Conservation (phyloP, 768 basidiomycete genomes). For the Paxillus involutus region DNA sequence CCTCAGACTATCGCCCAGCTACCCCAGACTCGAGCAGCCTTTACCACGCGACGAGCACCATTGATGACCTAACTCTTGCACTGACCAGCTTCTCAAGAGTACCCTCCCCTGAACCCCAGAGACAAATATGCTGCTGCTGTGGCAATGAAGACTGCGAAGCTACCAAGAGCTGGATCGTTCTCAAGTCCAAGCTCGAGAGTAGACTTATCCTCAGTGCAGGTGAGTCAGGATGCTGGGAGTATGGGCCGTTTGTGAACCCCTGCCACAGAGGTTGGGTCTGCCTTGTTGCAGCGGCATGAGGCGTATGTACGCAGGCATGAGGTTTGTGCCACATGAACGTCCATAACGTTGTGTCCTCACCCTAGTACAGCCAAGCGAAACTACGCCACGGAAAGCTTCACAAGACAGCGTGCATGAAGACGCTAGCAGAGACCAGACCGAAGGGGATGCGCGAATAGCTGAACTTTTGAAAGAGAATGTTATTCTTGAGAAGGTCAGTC, state of each 20-base stretch:
- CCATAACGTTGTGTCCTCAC: constrained; percentile 12
- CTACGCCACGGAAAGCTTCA: constrained; percentile 13
- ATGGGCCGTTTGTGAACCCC: constrained; percentile 2
- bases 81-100: constrained; percentile 70
- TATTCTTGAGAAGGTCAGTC: constrained; percentile 45
- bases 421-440: constrained; percentile 13
- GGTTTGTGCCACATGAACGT: constrained; percentile 37
- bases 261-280: constrained; percentile 81
- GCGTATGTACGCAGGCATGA: constrained; percentile 77
- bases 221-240: constrained; percentile 38
- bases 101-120: constrained; percentile 68
- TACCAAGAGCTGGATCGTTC: constrained; percentile 57
- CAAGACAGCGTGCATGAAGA: constrained; percentile 9
- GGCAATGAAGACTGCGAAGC: constrained; percentile 64
- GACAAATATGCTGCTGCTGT: constrained; percentile 62
- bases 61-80: constrained; percentile 79
- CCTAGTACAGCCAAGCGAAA: constrained; percentile 15
- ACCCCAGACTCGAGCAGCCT: constrained; percentile 56
- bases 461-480: constrained; percentile 55
- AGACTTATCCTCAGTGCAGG: constrained; percentile 84
- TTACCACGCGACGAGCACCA: constrained; percentile 55
- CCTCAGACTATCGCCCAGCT: constrained; percentile 34
- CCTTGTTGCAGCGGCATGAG: constrained; percentile 82
- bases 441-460: constrained; percentile 35
- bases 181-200: constrained; percentile 72